phyloP scores from a whole-genome alignment of 2,329 filamentous ascomycete species.

The Pseudocercospora fijiensis region DNA sequence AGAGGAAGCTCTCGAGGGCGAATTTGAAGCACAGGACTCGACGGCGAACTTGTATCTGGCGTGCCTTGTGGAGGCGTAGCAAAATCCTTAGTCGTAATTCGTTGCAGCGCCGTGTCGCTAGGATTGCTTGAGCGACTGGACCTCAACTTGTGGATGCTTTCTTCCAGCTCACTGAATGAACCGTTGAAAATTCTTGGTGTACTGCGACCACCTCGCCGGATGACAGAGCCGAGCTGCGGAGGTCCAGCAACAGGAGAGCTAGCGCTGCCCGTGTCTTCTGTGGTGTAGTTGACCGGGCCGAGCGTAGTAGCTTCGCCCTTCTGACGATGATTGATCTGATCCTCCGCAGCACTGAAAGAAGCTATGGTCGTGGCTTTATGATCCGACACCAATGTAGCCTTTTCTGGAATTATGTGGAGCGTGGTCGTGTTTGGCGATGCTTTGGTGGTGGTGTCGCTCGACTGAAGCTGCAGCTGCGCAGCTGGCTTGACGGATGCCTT shows the following conservation, averaged over 20 bases:
- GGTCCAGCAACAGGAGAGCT: neutral
- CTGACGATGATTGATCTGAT: slow-evolving; percentile 19
- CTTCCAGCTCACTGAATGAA: slow-evolving; percentile 30
- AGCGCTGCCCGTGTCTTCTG: neutral
- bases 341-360: slow-evolving; percentile 28
- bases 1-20: neutral
- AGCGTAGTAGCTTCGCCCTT: slow-evolving; percentile 21
- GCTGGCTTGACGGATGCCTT: neutral
- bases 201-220: slow-evolving; percentile 12
- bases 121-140: slow-evolving; percentile 10
- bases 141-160: slow-evolving; percentile 21
- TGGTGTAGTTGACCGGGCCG: slow-evolving; percentile 20
- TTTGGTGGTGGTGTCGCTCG: neutral
- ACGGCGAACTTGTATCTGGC: slow-evolving; percentile 15
- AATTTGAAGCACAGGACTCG: slow-evolving; percentile 22
- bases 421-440: neutral
- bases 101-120: neutral
- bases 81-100: slow-evolving; percentile 13
- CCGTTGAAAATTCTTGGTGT: slow-evolving; percentile 32
- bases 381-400: neutral
- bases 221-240: slow-evolving; percentile 15
- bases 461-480: neutral
- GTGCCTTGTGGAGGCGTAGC: slow-evolving; percentile 10
- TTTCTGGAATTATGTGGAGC: neutral
- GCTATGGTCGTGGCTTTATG: neutral